phyloP scores from a whole-genome alignment of 1,284 basidiomycete genomes.

The Trichosporon sp. region DNA sequence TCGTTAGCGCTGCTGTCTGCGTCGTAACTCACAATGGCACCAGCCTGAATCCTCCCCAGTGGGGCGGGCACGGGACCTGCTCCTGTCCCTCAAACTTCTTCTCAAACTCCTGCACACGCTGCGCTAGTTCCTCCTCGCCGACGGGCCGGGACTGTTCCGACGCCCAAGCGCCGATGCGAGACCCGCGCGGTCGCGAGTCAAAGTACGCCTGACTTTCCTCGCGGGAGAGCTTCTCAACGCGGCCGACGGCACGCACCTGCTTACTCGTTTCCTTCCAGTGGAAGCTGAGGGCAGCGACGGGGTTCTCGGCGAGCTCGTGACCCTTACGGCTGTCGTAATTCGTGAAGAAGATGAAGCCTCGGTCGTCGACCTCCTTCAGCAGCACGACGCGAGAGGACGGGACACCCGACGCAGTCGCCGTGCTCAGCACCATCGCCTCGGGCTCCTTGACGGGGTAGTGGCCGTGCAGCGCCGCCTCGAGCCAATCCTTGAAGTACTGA shows the following conservation, averaged over 20 bases:
- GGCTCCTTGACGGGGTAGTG: conserved; percentile 70
- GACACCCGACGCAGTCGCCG: conserved; percentile 69
- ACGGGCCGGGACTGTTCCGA: conserved; percentile 82
- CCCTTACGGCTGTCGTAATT: conserved; percentile 95
- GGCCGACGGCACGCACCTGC: conserved; percentile 82
- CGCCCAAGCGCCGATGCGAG: conserved; percentile 88
- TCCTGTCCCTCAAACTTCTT: conserved; percentile 63
- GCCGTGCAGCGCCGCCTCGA: conserved; percentile 63
- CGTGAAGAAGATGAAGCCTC: conserved; percentile 92
- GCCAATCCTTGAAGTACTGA: conserved; percentile 81
- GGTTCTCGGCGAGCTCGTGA: conserved; percentile 72
- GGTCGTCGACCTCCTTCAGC: conserved; percentile 81
- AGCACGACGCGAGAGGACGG: conserved; percentile 89
- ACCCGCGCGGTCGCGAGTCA: conserved; percentile 77
- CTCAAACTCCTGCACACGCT: conserved; percentile 66
- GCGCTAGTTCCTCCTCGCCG: conserved; percentile 68
- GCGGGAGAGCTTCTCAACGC: conserved; percentile 71
- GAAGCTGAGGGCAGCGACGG: conserved; percentile 78
- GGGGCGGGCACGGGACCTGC: conserved; percentile 78
- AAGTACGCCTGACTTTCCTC: conserved; percentile 84
- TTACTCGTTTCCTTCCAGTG: conserved; percentile 88
- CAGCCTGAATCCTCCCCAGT: conserved; percentile 96
- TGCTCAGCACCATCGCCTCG: conserved; percentile 83
- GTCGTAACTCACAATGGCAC: conserved; percentile 73
- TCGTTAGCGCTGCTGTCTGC: conserved; percentile 22